Evolutionary conservation across 208 protist genomes (phyloP).

Genomic region (Leishmania amazonensis): DNA sequence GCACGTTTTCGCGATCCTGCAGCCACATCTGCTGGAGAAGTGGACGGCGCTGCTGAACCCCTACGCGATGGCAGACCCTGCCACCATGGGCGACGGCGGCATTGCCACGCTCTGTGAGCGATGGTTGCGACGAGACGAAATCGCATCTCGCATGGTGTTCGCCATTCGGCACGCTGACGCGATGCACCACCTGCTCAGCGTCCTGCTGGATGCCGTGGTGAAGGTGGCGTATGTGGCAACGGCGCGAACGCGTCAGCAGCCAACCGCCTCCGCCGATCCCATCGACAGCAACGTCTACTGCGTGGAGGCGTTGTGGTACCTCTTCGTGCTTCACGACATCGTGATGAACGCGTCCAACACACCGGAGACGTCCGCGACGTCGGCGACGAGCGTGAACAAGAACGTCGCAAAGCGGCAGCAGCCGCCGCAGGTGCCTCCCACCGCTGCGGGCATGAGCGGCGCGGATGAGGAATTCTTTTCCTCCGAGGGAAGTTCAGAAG

Average conservation of each 20-base stretch:
- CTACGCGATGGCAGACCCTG: slow-evolving; percentile 6
- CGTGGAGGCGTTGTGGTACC: slow-evolving; percentile 38
- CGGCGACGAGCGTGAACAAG: slow-evolving; percentile 23
- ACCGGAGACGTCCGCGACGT: background rate
- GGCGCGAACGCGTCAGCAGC: slow-evolving; percentile 5
- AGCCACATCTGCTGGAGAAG: slow-evolving; percentile 10
- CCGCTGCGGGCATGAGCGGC: background rate
- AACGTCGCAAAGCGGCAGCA: slow-evolving; percentile 1
- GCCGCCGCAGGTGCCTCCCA: background rate
- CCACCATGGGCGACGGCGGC: background rate
- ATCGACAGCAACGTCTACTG: slow-evolving; percentile 28
- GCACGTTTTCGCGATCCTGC: slow-evolving; percentile 43
- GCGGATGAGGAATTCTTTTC: slow-evolving; percentile 10
- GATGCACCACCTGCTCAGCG: slow-evolving; percentile 58
- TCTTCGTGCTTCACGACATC: slow-evolving; percentile 63
- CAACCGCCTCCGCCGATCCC: background rate
- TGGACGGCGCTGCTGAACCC: slow-evolving; percentile 28
- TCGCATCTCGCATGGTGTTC: slow-evolving; percentile 70
- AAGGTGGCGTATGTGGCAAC: slow-evolving; percentile 51
- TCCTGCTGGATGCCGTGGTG: slow-evolving; percentile 76
- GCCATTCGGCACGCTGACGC: slow-evolving; percentile 65
- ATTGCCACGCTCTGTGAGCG: slow-evolving; percentile 6
- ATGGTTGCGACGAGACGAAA: slow-evolving; percentile 30
- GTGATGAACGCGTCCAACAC: slow-evolving; percentile 37
- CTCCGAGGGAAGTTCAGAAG: slow-evolving; percentile 8